Base-by-base conservation (phyloP, 2,329 filamentous ascomycete species). In the Fusarium armeniacum region DNA sequence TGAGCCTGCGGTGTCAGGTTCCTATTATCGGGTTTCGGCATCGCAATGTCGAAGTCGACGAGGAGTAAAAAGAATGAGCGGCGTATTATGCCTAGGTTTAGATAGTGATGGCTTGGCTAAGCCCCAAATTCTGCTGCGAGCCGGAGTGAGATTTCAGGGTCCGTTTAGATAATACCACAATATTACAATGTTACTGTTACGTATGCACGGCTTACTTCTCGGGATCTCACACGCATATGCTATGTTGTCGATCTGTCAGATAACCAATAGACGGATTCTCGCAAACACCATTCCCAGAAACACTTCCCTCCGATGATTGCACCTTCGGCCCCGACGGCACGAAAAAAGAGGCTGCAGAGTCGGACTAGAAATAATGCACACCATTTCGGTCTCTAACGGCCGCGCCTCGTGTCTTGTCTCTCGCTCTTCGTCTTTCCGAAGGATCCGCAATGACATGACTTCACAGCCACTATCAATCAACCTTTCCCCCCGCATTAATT, bases 1-100 rank as follows among this genome's bases (percentile, higher is more conserved):
- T 97, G 75, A 84, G 89, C 51, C 79, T 98, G 81, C 87, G 90
- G 76, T 85, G 78, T 57, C 69, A 76, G 50, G 61, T 85, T 13
- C 81, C 82, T 11, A 73, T 79, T 24, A 36, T 86, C 12, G 84
- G 84, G 3, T 87, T 84, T 72, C 77, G 81, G 61, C 62, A 65
- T 43, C 64, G 60, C 30, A 58, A 51, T 44, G 55, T 71, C 38
- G 70, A 58, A 28, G 61, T 58, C 18, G 61, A 46, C 18, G 20
- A 53, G 33, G 52, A 65, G 49, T 47, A 62, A 16, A 45, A 47
- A 53, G 46, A 35, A 38, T 45, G 35, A 32, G 35, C 16, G 45
- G 58, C 43, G 36, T 38, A 47, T 57, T 57, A 32, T 57, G 53
- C 40, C 60, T 35, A 33, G 30, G 53, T 35, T 64, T 65, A 65